A percentile compares a stretch with the other conserved stretches of the same genome.
phyloP scores from a whole-genome alignment of 768 basidiomycete species.

The Leccinum imitatum region DNA sequence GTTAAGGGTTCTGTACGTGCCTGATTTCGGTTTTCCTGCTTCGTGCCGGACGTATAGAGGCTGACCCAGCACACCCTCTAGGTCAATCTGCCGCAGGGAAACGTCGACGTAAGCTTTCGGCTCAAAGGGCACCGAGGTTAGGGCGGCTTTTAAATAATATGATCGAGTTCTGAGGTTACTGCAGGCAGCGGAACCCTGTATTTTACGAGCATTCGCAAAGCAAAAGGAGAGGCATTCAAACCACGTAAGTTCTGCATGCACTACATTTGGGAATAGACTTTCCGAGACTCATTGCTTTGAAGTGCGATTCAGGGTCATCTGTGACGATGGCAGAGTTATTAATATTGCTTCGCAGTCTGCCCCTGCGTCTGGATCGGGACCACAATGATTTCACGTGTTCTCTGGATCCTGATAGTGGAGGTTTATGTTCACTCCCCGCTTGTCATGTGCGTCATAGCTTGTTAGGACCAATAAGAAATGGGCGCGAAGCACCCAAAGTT shows the following conservation, averaged over 20 bases:
- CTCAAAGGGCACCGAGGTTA: conserved; percentile 69
- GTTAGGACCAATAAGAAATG: not conserved
- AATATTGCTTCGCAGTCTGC: conserved; percentile 24
- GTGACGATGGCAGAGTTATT: conserved; percentile 55
- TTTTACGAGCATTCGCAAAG: conserved; percentile 79
- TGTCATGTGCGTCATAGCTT: not conserved
- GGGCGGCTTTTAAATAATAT: conserved; percentile 10
- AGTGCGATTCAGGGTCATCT: conserved; percentile 71
- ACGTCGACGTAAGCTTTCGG: conserved; percentile 75
- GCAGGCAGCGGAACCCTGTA: conserved; percentile 74
- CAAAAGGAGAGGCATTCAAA: conserved; percentile 67
- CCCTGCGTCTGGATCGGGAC: not conserved
- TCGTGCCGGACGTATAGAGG: not conserved
- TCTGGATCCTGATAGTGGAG: not conserved
- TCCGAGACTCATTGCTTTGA: not conserved
- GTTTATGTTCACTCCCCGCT: not conserved
- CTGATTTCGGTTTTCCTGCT: not conserved
- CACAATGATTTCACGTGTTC: not conserved
- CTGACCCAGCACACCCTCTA: conserved; percentile 25
- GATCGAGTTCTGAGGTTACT: not conserved
- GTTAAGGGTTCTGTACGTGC: conserved; percentile 63
- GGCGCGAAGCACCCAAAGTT: not conserved
- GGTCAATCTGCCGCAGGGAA: conserved; percentile 75
- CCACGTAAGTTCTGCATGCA: conserved; percentile 43
- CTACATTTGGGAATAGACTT: not conserved